Conservation (phyloP, 345 rosid genomes). For the Citrus cavaleriei region DNA sequence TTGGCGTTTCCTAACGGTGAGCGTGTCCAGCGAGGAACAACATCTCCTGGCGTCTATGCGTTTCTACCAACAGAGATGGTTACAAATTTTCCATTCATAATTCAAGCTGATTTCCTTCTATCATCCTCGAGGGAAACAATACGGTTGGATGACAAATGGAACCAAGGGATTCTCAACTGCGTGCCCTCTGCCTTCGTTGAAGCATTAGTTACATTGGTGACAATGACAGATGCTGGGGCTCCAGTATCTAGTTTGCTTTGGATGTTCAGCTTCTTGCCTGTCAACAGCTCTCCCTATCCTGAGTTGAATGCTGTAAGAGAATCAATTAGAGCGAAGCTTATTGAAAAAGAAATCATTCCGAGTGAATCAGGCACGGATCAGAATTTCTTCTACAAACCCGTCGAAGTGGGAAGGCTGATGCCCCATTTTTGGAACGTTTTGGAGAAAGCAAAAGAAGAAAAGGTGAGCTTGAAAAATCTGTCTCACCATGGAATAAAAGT, state of each 20-base stretch:
- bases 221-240: constrained; percentile 29
- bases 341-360: constrained; percentile 45
- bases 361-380: constrained; percentile 48
- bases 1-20: constrained; percentile 67
- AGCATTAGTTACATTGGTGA: constrained; percentile 58
- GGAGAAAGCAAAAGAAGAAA: constrained; percentile 42
- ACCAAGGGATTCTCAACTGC: constrained; percentile 71
- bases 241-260: constrained; percentile 45
- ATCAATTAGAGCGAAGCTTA: constrained; percentile 31
- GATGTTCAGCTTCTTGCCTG: constrained; percentile 62
- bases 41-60: constrained; percentile 63
- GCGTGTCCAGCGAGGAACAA: constrained; percentile 46
- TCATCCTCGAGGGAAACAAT: constrained; percentile 73
- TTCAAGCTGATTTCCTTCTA: constrained; percentile 68
- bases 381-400: constrained; percentile 58
- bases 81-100: constrained; percentile 59
- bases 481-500: constrained; percentile 54
- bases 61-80: constrained; percentile 83
- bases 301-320: constrained; percentile 45
- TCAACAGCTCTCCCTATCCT: constrained; percentile 26
- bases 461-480: constrained; percentile 51
- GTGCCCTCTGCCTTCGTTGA: constrained; percentile 55
- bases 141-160: constrained; percentile 59
- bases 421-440: constrained; percentile 58
- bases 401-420: constrained; percentile 50